Evolutionary conservation across 495 filamentous ascomycete genomes (phyloP).

Genomic region (Usnea hakonensis): DNA sequence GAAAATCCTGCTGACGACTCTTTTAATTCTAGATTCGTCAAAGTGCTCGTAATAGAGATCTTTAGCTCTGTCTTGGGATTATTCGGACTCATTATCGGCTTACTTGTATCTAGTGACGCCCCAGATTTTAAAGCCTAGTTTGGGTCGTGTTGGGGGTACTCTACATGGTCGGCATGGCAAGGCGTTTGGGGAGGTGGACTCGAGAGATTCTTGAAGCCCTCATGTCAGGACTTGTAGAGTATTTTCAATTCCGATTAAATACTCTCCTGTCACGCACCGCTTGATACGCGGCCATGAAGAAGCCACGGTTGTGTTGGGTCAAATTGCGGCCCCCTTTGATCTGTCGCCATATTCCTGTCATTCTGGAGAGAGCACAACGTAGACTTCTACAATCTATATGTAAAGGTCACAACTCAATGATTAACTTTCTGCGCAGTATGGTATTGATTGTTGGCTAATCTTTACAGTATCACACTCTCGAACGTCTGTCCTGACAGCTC

Average conservation of each 20-base stretch:
- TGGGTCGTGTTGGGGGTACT: background rate
- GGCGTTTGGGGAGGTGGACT: background rate
- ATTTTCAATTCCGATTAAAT: background rate
- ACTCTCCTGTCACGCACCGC: background rate
- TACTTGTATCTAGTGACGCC: slow-evolving; percentile 79
- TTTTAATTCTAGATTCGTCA: slow-evolving; percentile 67
- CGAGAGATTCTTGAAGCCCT: background rate
- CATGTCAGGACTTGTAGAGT: background rate
- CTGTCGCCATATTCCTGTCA: background rate
- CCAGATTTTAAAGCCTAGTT: slow-evolving; percentile 48
- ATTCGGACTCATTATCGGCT: slow-evolving; percentile 93
- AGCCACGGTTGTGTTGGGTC: background rate
- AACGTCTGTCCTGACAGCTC: background rate
- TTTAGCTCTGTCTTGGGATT: slow-evolving; percentile 97
- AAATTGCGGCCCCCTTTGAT: background rate
- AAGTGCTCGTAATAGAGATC: slow-evolving; percentile 98
- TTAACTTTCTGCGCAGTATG: background rate
- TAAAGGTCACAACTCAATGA: background rate
- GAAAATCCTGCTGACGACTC: slow-evolving; percentile 20
- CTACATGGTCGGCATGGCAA: background rate
- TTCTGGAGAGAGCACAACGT: background rate
- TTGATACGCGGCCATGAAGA: background rate
- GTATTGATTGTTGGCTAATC: background rate
- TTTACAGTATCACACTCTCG: background rate
- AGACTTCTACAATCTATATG: background rate